Conservation (phyloP, 2,329 filamentous ascomycete genomes). For the Claviceps purpurea region DNA sequence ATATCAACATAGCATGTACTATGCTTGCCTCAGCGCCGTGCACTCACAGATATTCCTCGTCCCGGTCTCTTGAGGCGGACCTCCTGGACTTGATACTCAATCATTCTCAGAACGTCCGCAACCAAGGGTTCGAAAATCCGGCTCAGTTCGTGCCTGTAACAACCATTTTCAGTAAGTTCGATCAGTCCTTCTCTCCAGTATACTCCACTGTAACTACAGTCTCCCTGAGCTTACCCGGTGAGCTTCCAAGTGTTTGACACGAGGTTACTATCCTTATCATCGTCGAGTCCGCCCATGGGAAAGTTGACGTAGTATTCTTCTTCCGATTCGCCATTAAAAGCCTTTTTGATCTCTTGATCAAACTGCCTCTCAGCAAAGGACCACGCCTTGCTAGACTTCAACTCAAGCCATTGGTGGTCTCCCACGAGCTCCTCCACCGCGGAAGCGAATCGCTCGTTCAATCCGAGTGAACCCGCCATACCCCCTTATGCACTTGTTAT, state of each 20-base stretch:
- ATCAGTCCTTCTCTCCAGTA: background rate
- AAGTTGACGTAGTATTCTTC: constrained; percentile 11
- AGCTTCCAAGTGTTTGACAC: constrained; percentile 9
- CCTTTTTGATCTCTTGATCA: constrained; percentile 11
- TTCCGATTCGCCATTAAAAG: constrained; percentile 6
- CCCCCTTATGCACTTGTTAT: constrained; percentile 5
- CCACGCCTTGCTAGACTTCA: constrained; percentile 7
- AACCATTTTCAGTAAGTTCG: background rate
- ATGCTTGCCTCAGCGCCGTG: background rate
- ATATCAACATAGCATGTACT: background rate
- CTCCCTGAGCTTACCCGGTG: constrained; percentile 6
- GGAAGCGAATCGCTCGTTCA: constrained; percentile 11
- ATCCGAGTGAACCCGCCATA: constrained; percentile 13
- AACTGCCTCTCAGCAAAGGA: constrained; percentile 7
- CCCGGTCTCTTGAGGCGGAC: background rate
- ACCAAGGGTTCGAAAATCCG: constrained; percentile 11
- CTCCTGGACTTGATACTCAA: constrained; percentile 9
- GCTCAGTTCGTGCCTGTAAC: background rate
- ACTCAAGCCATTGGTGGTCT: constrained; percentile 4
- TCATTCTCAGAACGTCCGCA: constrained; percentile 7
- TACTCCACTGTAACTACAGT: too few relatives aligned
- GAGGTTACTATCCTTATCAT: constrained; percentile 6
- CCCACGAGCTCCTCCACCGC: constrained; percentile 10
- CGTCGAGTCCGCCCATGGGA: constrained; percentile 9
- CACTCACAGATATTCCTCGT: background rate